Evolutionary conservation across 139 green algal species (phyloP).

Genomic region (Asterochloris sp.): DNA sequence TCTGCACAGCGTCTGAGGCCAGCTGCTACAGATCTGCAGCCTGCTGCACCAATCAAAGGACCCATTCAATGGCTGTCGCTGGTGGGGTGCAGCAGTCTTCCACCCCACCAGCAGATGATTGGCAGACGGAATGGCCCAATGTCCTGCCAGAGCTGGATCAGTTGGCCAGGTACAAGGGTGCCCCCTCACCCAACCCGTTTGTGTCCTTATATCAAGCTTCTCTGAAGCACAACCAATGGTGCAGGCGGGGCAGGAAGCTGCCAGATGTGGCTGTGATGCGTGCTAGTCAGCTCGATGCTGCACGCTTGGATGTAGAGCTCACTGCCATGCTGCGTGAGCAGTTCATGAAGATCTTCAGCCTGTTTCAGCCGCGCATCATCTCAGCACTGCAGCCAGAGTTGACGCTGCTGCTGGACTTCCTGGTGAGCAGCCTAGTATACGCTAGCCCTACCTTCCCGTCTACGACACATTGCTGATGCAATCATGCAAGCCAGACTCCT

Average conservation of each 20-base stretch:
- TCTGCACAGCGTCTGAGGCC: too few species aligned
- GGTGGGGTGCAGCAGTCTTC: too few species aligned
- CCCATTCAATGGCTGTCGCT: too few species aligned
- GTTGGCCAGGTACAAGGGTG: slow-evolving; percentile 22
- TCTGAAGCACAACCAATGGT: not conserved
- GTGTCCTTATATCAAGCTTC: not conserved
- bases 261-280: slow-evolving; percentile 56
- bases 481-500: not conserved
- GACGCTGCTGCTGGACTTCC: slow-evolving; percentile 39
- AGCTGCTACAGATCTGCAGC: too few species aligned
- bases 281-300: slow-evolving; percentile 78
- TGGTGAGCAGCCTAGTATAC: slow-evolving; percentile 29
- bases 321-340: slow-evolving; percentile 75
- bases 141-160: slow-evolving; percentile 30
- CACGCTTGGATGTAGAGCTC: slow-evolving; percentile 78
- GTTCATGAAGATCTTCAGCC: slow-evolving; percentile 52
- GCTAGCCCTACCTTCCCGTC: not conserved
- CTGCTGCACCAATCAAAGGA: too few species aligned
- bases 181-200: not conserved
- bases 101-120: slow-evolving; percentile 25
- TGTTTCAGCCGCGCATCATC: slow-evolving; percentile 12
- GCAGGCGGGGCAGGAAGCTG: slow-evolving; percentile 12
- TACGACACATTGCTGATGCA: not conserved
- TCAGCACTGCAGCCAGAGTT: slow-evolving; percentile 52
- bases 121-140: slow-evolving; percentile 32